Evolutionary conservation across 2,329 filamentous ascomycete species (phyloP).

Genomic region (Thielaviopsis populi): DNA sequence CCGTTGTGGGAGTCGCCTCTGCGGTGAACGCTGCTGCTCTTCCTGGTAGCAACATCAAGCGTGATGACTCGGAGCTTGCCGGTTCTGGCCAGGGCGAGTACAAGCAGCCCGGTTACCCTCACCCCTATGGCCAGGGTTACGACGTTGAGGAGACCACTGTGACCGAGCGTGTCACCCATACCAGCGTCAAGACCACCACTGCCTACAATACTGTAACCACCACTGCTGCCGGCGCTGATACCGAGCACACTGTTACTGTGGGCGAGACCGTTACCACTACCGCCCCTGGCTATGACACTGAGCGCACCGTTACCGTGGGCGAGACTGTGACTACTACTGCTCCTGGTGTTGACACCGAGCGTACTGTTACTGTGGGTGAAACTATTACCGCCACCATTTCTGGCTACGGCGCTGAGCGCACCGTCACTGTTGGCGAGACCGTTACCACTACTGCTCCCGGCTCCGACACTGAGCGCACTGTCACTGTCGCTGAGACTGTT

Average conservation of each 20-base stretch:
- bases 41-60: slow-evolving; percentile 8
- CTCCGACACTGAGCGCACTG: slow-evolving; percentile 7
- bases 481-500: slow-evolving; percentile 19
- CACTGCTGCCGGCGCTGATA: slow-evolving; percentile 7
- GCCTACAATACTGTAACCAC: slow-evolving; percentile 9
- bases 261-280: slow-evolving; percentile 10
- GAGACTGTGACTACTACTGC: slow-evolving; percentile 19
- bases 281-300: not conserved
- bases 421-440: slow-evolving; percentile 12
- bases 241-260: slow-evolving; percentile 6
- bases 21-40: slow-evolving; percentile 15
- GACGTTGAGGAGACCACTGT: slow-evolving; percentile 8
- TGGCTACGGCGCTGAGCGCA: slow-evolving; percentile 25
- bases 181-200: slow-evolving; percentile 2
- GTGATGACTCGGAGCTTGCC: slow-evolving; percentile 12
- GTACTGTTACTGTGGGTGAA: slow-evolving; percentile 1
- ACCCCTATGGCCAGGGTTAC: slow-evolving; percentile 8
- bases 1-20: slow-evolving; percentile 16
- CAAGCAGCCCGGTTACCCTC: slow-evolving; percentile 13
- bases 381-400: slow-evolving; percentile 20
- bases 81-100: slow-evolving; percentile 8
- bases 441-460: slow-evolving; percentile 9
- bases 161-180: slow-evolving; percentile 1
- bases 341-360: slow-evolving; percentile 1
- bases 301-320: slow-evolving; percentile 12